Conservation (phyloP, 2,329 filamentous ascomycete species). For the Akanthomyces muscarius region DNA sequence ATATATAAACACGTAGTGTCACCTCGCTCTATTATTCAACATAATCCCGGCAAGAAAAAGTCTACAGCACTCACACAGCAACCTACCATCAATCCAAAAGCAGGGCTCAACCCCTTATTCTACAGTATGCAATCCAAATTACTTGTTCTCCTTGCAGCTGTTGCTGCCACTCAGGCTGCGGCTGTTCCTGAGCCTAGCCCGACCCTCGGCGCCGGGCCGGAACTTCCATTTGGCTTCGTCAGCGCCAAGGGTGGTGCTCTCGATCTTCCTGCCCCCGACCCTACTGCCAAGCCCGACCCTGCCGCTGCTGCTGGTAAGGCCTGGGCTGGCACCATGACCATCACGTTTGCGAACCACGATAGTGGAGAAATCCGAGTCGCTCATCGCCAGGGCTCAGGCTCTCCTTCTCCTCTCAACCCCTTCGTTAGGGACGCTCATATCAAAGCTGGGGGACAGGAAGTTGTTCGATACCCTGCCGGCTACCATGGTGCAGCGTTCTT, state of each 20-base stretch:
- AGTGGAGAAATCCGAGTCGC: background rate
- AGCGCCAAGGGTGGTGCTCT: background rate
- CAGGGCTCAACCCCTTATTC: background rate
- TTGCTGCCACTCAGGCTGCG: background rate
- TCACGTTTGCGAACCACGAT: background rate
- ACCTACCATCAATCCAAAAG: background rate
- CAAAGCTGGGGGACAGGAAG: background rate
- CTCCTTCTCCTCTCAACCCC: background rate
- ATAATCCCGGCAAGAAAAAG: background rate
- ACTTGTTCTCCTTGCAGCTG: background rate
- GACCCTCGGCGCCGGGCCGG: background rate
- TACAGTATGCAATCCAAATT: background rate
- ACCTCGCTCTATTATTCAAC: background rate
- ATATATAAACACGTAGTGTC: background rate
- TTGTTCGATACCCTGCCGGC: background rate
- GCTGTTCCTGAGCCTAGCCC: background rate
- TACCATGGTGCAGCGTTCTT: slow-evolving; percentile 1
- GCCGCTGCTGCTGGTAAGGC: background rate
- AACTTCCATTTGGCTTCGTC: background rate
- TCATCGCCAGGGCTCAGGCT: background rate
- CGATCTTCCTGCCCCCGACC: background rate
- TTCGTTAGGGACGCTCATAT: background rate
- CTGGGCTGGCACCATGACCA: background rate
- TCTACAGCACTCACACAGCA: background rate
- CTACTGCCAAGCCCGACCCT: background rate